These are phyloP conservation scores for Micractinium conductrix DNA, from an alignment of 139 green algal species.

Conservation along the genomic window DNA sequence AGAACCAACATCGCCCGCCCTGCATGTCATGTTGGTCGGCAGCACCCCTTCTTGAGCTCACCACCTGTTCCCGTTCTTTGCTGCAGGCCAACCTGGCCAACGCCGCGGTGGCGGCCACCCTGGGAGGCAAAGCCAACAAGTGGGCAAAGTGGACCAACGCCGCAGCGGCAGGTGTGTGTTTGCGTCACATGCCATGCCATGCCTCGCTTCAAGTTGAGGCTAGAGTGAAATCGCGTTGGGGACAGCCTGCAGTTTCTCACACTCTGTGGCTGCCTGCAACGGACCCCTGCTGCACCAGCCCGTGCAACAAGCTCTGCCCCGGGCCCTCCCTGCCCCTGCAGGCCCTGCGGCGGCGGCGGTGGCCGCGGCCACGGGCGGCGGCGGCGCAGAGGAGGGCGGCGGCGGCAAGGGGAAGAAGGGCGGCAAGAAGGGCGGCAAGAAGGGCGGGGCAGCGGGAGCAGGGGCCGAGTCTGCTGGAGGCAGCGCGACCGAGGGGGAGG, in stretches of 20 bases:
- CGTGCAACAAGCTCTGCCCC: no score
- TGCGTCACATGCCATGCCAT: no score
- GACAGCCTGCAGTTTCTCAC: no score
- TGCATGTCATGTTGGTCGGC: no score
- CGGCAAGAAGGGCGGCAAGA: conserved; percentile 9
- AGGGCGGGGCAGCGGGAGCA: not conserved
- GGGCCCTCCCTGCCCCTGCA: no score
- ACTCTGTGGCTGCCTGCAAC: no score
- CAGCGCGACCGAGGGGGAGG: not conserved
- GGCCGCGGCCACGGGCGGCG: not conserved
- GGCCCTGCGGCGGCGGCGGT: not conserved
- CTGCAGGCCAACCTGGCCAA: conserved; percentile 48
- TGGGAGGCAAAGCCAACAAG: conserved; percentile 41
- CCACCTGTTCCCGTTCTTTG: no score
- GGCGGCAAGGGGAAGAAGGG: conserved; percentile 11
- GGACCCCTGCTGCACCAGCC: no score
- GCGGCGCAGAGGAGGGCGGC: not conserved
- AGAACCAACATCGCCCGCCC: no score
- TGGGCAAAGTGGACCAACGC: conserved; percentile 42
- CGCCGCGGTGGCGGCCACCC: conserved; percentile 45
- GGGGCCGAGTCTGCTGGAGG: not conserved
- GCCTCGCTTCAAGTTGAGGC: no score
- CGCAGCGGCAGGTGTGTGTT: not conserved
- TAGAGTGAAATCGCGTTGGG: no score
- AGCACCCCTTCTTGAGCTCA: no score